Conservation (phyloP, 352 stramenopile species). For the Phytophthora sp. region DNA sequence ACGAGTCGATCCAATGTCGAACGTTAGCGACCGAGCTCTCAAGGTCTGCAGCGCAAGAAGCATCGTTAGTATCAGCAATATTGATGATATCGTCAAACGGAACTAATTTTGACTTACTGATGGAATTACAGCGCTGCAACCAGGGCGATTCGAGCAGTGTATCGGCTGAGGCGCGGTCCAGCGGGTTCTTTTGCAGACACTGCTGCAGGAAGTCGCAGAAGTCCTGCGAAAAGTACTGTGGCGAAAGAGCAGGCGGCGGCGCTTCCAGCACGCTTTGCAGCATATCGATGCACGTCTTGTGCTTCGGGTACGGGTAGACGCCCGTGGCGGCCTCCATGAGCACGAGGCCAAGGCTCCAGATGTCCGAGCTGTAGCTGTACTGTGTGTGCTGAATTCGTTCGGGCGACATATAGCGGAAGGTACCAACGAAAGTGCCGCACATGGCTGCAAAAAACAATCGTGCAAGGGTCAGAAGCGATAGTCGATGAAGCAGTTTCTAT, state of each 20-base stretch:
- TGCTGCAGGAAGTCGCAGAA: slow-evolving; percentile 74
- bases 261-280: slow-evolving; percentile 81
- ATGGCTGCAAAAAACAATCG: slow-evolving; percentile 65
- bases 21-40: slow-evolving; percentile 56
- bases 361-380: slow-evolving; percentile 92
- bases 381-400: slow-evolving; percentile 89
- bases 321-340: slow-evolving; percentile 92
- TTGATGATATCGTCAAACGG: slow-evolving; percentile 18
- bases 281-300: slow-evolving; percentile 86
- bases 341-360: slow-evolving; percentile 94
- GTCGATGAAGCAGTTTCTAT: neutral
- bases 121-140: slow-evolving; percentile 66
- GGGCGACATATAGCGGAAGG: slow-evolving; percentile 93
- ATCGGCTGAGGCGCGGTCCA: slow-evolving; percentile 65
- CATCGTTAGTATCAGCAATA: slow-evolving; percentile 32
- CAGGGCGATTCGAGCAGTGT: slow-evolving; percentile 74
- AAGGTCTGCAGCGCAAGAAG: slow-evolving; percentile 24
- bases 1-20: slow-evolving; percentile 72
- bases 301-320: slow-evolving; percentile 88
- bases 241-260: slow-evolving; percentile 67
- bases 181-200: slow-evolving; percentile 73
- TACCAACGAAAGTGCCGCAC: slow-evolving; percentile 94
- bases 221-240: slow-evolving; percentile 71
- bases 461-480: slow-evolving; percentile 18
- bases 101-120: slow-evolving; percentile 54